Evolutionary conservation across 306 rosid species (phyloP).

Genomic region (Cicer arietinum): DNA sequence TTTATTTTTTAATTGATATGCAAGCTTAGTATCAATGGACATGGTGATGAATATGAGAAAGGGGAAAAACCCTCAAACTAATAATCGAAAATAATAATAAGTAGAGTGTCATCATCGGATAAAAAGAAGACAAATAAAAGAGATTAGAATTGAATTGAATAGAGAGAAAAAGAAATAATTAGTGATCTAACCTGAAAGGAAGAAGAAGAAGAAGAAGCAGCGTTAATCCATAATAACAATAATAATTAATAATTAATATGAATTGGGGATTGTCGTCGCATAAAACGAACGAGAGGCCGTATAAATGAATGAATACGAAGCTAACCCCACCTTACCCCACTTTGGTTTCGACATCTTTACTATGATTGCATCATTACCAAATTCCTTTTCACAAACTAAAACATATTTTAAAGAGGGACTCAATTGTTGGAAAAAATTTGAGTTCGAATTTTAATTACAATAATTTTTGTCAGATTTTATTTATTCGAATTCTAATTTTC

Average conservation of each 20-base stretch:
- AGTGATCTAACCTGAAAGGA: not conserved
- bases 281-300: slow-evolving; percentile 10
- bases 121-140: not conserved
- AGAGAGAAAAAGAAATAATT: not conserved
- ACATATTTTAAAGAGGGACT: too few relatives aligned
- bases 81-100: too few relatives aligned
- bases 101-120: too few relatives aligned
- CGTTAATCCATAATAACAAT: not conserved
- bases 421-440: too few relatives aligned
- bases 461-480: too few relatives aligned
- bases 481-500: too few relatives aligned
- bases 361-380: not conserved
- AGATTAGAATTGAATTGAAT: not conserved
- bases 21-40: too few relatives aligned
- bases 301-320: not conserved
- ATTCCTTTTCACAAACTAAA: not conserved
- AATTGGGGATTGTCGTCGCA: not conserved
- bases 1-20: too few relatives aligned
- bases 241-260: not conserved
- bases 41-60: too few relatives aligned
- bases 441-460: too few relatives aligned
- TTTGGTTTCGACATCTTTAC: not conserved
- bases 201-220: not conserved
- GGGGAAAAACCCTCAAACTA: too few relatives aligned
- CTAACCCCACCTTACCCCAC: not conserved